phyloP scores from a whole-genome alignment of 331 rosid genomes.

The Arachis monticola region DNA sequence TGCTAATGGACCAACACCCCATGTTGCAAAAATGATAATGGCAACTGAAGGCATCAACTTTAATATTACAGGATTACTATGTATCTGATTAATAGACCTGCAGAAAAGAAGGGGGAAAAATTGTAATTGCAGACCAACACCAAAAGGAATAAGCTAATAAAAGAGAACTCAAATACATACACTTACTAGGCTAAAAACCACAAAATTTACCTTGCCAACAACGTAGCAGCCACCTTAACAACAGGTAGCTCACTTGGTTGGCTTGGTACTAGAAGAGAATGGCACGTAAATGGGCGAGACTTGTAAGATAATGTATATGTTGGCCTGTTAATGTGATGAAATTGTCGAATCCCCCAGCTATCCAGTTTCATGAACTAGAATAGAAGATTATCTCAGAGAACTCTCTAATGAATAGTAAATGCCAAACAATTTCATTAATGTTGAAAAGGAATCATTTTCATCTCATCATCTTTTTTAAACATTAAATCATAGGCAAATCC shows the following conservation, averaged over 20 bases:
- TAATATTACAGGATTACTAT: constrained; percentile 62
- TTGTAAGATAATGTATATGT: constrained; percentile 53
- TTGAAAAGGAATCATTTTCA: constrained; percentile 12
- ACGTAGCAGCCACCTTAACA: constrained; percentile 54
- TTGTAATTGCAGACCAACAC: constrained; percentile 12
- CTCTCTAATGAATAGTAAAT: constrained; percentile 41
- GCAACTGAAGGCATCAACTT: constrained; percentile 79
- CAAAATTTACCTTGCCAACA: constrained; percentile 63
- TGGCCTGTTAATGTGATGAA: constrained; percentile 49
- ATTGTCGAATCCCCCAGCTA: constrained; percentile 47
- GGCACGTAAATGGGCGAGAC: constrained; percentile 65
- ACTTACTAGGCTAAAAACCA: constrained; percentile 17
- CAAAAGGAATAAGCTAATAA: not conserved
- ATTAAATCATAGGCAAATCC: constrained; percentile 31
- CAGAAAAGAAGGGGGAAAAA: constrained; percentile 16
- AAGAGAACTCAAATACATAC: constrained; percentile 19
- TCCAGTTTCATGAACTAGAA: constrained; percentile 59
- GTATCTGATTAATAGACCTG: constrained; percentile 70
- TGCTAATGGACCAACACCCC: constrained; percentile 84
- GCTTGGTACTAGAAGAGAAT: constrained; percentile 61
- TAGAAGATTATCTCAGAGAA: constrained; percentile 31
- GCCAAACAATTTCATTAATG: constrained; percentile 29
- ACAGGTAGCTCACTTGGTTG: constrained; percentile 50
- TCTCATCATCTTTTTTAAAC: constrained; percentile 27
- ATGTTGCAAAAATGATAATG: constrained; percentile 69